Evolutionary conservation across 495 filamentous ascomycete genomes (phyloP).

Genomic region (Neurospora hispaniola): DNA sequence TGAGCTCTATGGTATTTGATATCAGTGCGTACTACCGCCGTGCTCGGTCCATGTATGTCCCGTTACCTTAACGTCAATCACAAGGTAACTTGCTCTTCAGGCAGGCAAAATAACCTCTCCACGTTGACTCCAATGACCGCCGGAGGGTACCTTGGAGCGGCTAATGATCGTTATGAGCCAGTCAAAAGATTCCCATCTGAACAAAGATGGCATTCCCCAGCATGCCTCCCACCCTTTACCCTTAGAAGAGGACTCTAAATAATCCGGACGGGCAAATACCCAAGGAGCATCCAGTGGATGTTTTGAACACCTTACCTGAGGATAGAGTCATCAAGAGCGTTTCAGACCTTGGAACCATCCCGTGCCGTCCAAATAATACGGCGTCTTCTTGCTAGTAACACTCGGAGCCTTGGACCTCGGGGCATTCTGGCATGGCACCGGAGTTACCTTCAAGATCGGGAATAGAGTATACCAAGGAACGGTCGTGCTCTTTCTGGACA

Average conservation of each 20-base stretch:
- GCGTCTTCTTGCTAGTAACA: not conserved
- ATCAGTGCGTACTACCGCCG: not conserved
- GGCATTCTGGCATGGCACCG: not conserved
- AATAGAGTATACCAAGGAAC: not conserved
- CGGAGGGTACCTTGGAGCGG: not conserved
- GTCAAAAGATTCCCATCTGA: not conserved
- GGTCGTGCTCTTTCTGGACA: not conserved
- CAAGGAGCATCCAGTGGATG: not conserved
- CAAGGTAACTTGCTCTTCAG: not conserved
- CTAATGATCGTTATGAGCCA: not conserved
- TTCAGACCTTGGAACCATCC: not conserved
- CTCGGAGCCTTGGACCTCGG: not conserved
- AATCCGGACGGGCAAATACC: not conserved
- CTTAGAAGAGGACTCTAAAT: not conserved
- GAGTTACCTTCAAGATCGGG: not conserved
- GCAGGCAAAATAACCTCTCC: not conserved
- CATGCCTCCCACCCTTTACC: not conserved
- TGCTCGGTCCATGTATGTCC: not conserved
- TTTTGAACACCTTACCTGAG: not conserved
- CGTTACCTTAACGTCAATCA: not conserved
- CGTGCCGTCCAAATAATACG: not conserved
- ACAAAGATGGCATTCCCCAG: not conserved
- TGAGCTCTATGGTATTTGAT: not conserved
- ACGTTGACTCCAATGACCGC: not conserved
- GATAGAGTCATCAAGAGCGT: not conserved